Evolutionary conservation across 2,329 filamentous ascomycete species (phyloP), one percentile per base, ranked within the genome.

Genomic region (Xylaria arbuscula): DNA sequence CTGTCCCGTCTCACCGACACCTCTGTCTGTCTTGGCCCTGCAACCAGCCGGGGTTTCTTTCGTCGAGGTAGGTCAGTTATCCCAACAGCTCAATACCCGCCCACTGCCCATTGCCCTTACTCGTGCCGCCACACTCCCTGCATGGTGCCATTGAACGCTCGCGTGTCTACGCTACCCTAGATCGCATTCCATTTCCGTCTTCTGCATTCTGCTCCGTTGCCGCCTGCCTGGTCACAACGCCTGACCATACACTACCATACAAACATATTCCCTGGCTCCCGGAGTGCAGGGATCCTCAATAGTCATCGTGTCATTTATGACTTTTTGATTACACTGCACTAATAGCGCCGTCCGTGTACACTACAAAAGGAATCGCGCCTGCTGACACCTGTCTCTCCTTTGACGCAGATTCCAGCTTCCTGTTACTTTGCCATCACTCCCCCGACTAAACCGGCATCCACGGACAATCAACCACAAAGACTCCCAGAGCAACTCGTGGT

Each of bases 141-240:
- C 55, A 22, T 32, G 22, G 64, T 34, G 45, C 24, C 19, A 36
- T 59, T 28, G 13, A 54, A 13, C 19, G 34, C 22, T 42, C 63
- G 53, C 11, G 38, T 58, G 32, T 22, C 38, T 28, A 28, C 28
- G 28, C 28, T 5, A 28, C 5, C 50, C 19, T 15, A 55, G 59
- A 64, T 61, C 67, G 51, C 67, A 69, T 67, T 60, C 67, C 63
- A 57, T 62, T 66, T 53, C 63, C 66, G 11, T 57, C 59, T 32
- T 36, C 22, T 53, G 53, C 22, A n/a, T 57, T 57, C 38, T n/a
- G 13, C 38, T 45, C 40, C 61, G 57, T 64, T 70, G 66, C 28
- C 48, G 54, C 69, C 58, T 71, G 54, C 69, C 58, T 71, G 68
- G 73, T 66, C 69, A 64, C 60, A 70, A 68, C 67, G 66, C 55